Base-by-base conservation (phyloP, 371 early-diverging fungal genomes). In the Funneliformis caledonium region DNA sequence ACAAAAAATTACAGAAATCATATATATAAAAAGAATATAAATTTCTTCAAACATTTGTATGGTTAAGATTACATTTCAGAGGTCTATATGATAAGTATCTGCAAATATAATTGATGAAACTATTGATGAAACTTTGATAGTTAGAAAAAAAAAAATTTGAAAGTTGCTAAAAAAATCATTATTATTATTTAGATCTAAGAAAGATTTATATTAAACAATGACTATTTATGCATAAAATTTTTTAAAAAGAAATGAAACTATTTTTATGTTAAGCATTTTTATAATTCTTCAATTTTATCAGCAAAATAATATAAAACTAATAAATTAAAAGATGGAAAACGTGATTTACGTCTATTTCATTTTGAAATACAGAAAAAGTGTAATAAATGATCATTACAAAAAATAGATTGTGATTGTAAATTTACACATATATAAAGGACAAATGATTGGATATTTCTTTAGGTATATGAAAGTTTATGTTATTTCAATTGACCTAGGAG, bases 121-220 rank as follows among this genome's bases (percentile, higher is more conserved):
- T 56, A 59, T 74, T 50, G 59, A 74, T 74, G 43, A 70, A 70
- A 43, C 72, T 43, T 47, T 70, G 64, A 64, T 64, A 64, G 64
- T 26, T 48, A 70, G 26, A 70, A 14, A 43, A 14, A 64, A 64
- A 56, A 74, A 31, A 74, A 74, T 74, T 59, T 56, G 16, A 52
- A 74, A 74, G 74, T 4, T 37, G 52, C 42, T 74, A 26, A 74
- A 74, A 74, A 74, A 70, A 70, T 65, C n/a, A 65, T 65, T 5
- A n/a, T 26, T 26, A 65, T 65, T 4, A 33, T n/a, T 33, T 26
- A 65, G 26, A 33, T 65, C 67, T 65, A 5, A 65, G 2, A n/a
- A 65, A 65, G 37, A 65, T 74, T 26, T 59, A 52, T 8, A 22
- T 31, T 6, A 74, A n/a, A 48, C 31, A 19, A 74, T 74, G 37